Conservation (phyloP, 2,329 filamentous ascomycete species). For the Sclerotinia borealis region DNA sequence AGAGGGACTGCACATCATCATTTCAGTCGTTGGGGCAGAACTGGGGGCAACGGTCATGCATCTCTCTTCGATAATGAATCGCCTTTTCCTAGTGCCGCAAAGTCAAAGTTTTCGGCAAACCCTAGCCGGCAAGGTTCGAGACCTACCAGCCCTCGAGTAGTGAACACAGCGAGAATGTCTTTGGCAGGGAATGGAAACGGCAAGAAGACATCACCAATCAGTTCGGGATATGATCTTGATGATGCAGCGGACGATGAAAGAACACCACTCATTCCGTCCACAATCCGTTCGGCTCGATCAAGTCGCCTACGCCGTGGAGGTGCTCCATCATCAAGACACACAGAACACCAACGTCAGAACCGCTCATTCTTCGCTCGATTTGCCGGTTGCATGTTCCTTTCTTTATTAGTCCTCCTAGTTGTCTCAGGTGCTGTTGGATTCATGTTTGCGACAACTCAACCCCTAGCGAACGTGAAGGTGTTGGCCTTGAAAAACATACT, state of each 20-base stretch:
- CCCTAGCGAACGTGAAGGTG: constrained; percentile 72
- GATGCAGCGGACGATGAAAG: constrained; percentile 83
- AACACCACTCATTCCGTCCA: constrained; percentile 64
- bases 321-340: constrained; percentile 55
- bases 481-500: constrained; percentile 82
- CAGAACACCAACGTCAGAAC: constrained; percentile 63
- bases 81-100: constrained; percentile 64
- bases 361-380: constrained; percentile 65
- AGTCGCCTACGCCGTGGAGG: constrained; percentile 47
- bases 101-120: constrained; percentile 54
- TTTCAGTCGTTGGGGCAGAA: constrained; percentile 71
- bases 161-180: constrained; percentile 32
- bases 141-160: constrained; percentile 62
- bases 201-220: constrained; percentile 56
- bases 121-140: constrained; percentile 55
- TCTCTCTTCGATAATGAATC: constrained; percentile 73
- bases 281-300: constrained; percentile 57
- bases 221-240: constrained; percentile 70
- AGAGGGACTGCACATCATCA: constrained; percentile 68
- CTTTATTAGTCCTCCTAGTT: constrained; percentile 72
- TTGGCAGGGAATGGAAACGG: constrained; percentile 32
- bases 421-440: constrained; percentile 83
- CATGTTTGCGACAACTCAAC: constrained; percentile 85
- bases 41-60: constrained; percentile 58
- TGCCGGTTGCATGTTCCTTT: constrained; percentile 81